Evolutionary conservation across 768 basidiomycete genomes (phyloP), one percentile per base, ranked within the genome.

Genomic region (Boletus tomentosulus): DNA sequence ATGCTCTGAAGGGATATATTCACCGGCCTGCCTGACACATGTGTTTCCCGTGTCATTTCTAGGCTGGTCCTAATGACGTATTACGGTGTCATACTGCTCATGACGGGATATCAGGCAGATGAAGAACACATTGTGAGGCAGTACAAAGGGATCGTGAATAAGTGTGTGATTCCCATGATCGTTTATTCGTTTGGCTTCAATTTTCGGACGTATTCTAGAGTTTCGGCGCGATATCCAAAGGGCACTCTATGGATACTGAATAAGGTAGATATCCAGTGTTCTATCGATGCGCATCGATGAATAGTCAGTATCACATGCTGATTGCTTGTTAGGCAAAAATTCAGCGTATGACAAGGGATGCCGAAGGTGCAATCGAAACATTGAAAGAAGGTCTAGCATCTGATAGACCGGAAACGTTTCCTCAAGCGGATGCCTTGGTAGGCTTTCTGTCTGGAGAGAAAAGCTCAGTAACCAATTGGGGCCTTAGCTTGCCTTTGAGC

Each of bases 31-130:
- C 37, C 48, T 50, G 35, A 56, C 33, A 24, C 19, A 22, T 43
- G 48, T 25, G 31, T 45, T 45, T 61, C 30, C 28, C n/a, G 10
- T n/a, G 24, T 37, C 45, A 9, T 45, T 24, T 39, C 16, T 51
- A 87, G 86, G 13, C 72, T 92, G n/a, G 80, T 87, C 0, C 69
- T 92, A 8, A 91, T 92, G 87, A 86, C 87, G 3, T 91, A 90
- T 63, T 75, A 87, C 50, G 86, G 89, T 27, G 77, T 84, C 48
- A 80, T 90, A 5, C 75, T 91, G 2, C 77, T 87, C 0, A 64
- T 88, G 30, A 75, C 85, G 6, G 89, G 89, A 2, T 92, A 83
- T 59, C 89, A 88, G 63, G 87, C 88, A 1, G 82, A 92, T 56
- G 86, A 86, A 63, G 72, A 73, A 38, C 78, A 79, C 41, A 83